Base-by-base conservation (phyloP, 225 moss, liverwort and hornwort species). In the Sphagnum tenellum region DNA sequence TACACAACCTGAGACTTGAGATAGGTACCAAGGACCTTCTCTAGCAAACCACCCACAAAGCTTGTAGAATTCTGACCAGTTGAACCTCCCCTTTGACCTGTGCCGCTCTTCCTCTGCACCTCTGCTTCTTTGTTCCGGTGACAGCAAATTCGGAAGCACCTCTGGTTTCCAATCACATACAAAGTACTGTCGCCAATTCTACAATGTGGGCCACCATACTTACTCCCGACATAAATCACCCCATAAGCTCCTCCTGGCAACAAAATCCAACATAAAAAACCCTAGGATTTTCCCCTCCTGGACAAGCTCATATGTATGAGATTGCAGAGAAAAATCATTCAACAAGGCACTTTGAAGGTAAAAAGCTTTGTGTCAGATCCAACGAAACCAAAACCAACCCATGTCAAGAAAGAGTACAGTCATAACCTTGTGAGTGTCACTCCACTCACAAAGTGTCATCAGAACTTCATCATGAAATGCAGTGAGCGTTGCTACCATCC, bases 1-100 rank as follows among this genome's bases (percentile, higher is more conserved):
- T n/a, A 8, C 63, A 5, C 46, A 84, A 29, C 84, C 84, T 84
- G 81, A 56, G 84, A 64, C 69, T 67, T 81, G 58, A 84, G 55
- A 67, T 78, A 84, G 44, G 73, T 62, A 48, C 73, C 10, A 71
- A 84, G 78, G 44, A 78, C 70, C 71, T 76, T 81, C 76, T 81
- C 84, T 14, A 84, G 71, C 4, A 84, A 46, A 3, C 62, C 12
- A 6, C 84, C 84, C 2, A 84, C 71, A 64, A 84, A 70, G 59
- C 81, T 81, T 56, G 67, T 69, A 57, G 81, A 49, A 49, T 67
- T 73, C 13, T 29, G 29, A 29, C 29, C 29, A 29, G 29, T 29
- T 29, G 84, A 68, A 5, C 60, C 55, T 14, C 65, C 60, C 47
- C 47, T 66, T 10, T 65, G 72, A 44, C 57, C 48, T 55, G 74